Evolutionary conservation across 371 early-diverging fungal genomes (phyloP).

Genomic region (Lichtheimia ramosa): DNA sequence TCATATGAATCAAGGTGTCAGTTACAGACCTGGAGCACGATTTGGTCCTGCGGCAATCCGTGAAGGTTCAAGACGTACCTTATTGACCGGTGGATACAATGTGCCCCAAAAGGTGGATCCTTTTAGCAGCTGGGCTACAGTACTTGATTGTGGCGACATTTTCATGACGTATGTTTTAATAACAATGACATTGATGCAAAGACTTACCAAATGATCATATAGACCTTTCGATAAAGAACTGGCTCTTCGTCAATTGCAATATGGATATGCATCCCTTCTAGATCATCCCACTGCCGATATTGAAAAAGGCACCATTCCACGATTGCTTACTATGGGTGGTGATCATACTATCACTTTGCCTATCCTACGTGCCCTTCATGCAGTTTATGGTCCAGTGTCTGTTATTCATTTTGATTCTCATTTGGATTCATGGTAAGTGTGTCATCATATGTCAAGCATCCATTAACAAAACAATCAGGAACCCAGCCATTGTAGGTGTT

Average conservation of each 20-base stretch:
- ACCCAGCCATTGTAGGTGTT: conserved; percentile 10
- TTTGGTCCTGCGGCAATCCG: conserved; percentile 35
- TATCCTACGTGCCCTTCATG: conserved; percentile 16
- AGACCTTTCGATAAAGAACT: conserved; percentile 20
- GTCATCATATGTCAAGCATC: not conserved
- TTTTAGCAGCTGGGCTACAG: conserved; percentile 19
- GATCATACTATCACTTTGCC: conserved; percentile 29
- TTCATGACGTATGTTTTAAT: conserved; percentile 12
- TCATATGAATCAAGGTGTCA: conserved; percentile 5
- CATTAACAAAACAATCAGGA: not conserved
- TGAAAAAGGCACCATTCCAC: conserved; percentile 5
- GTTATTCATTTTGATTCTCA: conserved; percentile 40
- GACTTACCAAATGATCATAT: not conserved
- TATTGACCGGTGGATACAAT: conserved; percentile 23
- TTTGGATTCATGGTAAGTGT: conserved; percentile 21
- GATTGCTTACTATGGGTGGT: conserved; percentile 25
- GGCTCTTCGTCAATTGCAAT: conserved; percentile 13
- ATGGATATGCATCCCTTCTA: conserved; percentile 17
- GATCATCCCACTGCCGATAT: conserved; percentile 13
- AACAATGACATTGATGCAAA: not conserved
- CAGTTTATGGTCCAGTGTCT: conserved; percentile 26
- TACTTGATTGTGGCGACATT: conserved; percentile 31
- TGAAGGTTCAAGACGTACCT: conserved; percentile 21
- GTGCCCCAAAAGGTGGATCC: conserved; percentile 23
- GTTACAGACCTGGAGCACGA: conserved; percentile 28